phyloP scores from a whole-genome alignment of 257 asterid genomes.

The Jacaranda copaia region DNA sequence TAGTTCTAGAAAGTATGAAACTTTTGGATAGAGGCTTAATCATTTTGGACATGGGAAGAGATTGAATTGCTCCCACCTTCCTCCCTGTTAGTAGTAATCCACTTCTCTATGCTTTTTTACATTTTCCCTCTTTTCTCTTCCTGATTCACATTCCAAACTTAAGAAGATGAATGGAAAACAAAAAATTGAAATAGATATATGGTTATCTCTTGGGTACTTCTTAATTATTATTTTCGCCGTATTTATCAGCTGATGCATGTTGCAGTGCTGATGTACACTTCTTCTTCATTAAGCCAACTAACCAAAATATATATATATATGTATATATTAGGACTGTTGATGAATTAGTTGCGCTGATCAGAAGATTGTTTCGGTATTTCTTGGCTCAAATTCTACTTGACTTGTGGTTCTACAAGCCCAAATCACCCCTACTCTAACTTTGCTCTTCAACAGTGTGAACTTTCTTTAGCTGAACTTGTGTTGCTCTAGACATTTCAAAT shows the following conservation, averaged over 20 bases:
- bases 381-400: slow-evolving; percentile 1
- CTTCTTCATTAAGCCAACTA: background rate
- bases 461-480: background rate
- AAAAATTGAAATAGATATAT: background rate
- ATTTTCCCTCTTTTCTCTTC: background rate
- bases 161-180: background rate
- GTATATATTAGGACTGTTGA: background rate
- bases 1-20: slow-evolving; percentile 16
- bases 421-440: background rate
- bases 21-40: background rate
- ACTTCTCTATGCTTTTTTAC: background rate
- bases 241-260: slow-evolving; percentile 25
- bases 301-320: no score
- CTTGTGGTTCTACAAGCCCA: background rate
- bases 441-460: background rate
- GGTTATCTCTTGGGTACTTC: background rate
- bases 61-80: background rate
- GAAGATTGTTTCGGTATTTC: background rate
- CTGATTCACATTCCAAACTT: background rate
- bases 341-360: background rate
- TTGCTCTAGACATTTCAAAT: background rate
- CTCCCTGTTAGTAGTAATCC: background rate
- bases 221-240: background rate
- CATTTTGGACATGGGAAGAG: background rate
- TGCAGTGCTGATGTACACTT: background rate